Percentiles rank a stretch among this genome's conserved stretches.
phyloP scores from a whole-genome alignment of 768 basidiomycete species.

The Candolleomyces aberdarensis region DNA sequence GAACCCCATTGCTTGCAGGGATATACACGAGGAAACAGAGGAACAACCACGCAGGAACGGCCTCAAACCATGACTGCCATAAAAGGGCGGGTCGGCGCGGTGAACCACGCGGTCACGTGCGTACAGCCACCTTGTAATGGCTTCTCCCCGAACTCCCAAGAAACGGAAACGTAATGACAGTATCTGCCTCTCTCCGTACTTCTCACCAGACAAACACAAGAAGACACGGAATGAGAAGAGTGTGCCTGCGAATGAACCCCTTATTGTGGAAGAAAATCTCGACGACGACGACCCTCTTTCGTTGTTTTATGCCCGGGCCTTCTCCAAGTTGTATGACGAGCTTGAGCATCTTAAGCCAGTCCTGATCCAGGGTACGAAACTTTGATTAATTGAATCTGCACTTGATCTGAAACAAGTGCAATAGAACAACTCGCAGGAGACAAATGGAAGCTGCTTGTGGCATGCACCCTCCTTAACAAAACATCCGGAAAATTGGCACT shows the following conservation, averaged over 20 bases:
- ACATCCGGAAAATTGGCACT: constrained; percentile 62
- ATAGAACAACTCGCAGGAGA: constrained; percentile 49
- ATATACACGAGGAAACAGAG: constrained; percentile 1
- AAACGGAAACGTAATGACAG: constrained; percentile 1
- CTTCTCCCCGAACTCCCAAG: constrained; percentile 6
- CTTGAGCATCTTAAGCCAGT: constrained; percentile 28
- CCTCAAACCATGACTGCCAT: background rate
- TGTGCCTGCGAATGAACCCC: background rate
- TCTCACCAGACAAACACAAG: constrained; percentile 11
- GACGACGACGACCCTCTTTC: constrained; percentile 21
- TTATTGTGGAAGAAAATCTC: background rate
- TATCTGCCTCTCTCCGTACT: constrained; percentile 15
- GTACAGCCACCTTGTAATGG: background rate
- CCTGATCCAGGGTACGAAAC: constrained; percentile 36
- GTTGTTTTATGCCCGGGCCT: constrained; percentile 22
- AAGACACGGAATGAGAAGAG: background rate
- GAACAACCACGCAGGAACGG: background rate
- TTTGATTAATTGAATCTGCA: background rate
- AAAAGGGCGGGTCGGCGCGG: background rate
- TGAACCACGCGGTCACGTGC: constrained; percentile 9
- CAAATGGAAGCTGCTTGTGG: constrained; percentile 71
- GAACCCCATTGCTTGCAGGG: constrained; percentile 61
- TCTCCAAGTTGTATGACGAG: constrained; percentile 19
- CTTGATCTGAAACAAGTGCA: background rate
- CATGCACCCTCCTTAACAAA: constrained; percentile 67